These are phyloP conservation scores for Amphicarpaea edgeworthii DNA, from an alignment of 306 rosid species.

Conservation along the genomic window DNA sequence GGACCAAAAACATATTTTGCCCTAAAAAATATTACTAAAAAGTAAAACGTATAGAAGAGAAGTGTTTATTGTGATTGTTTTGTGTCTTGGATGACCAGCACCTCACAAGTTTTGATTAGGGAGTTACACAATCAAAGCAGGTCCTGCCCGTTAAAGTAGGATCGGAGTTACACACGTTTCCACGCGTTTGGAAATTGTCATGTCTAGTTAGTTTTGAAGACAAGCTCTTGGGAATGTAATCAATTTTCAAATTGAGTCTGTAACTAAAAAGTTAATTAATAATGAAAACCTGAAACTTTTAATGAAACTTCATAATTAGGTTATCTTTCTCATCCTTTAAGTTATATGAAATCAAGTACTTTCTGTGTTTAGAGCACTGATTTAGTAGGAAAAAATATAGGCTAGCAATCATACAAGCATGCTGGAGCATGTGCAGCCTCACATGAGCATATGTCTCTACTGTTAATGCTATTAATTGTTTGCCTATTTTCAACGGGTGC, in stretches of 20 bases:
- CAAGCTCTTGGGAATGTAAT: slow-evolving; percentile 8
- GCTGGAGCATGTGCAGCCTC: slow-evolving; percentile 1
- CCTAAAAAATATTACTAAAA: neutral
- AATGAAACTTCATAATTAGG: slow-evolving; percentile 25
- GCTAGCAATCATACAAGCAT: slow-evolving; percentile 19
- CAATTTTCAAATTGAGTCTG: slow-evolving; percentile 28
- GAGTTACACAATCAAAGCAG: neutral
- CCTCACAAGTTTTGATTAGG: too few relatives aligned
- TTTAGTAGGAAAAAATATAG: slow-evolving; percentile 16
- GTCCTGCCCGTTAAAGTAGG: neutral
- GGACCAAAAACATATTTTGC: too few relatives aligned
- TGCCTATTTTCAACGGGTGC: slow-evolving; percentile 48
- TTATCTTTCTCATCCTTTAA: neutral
- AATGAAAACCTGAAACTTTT: neutral
- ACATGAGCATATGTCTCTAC: slow-evolving; percentile 9
- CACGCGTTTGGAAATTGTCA: neutral
- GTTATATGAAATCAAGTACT: slow-evolving; percentile 6
- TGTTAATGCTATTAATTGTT: slow-evolving; percentile 38
- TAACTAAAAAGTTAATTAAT: neutral
- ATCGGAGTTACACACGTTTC: neutral
- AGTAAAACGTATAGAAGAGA: too few relatives aligned
- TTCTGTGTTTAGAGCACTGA: slow-evolving; percentile 10
- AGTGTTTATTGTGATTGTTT: too few relatives aligned
- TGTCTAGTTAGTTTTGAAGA: slow-evolving; percentile 22
- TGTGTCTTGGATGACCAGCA: too few relatives aligned